A percentile compares a stretch with the other conserved stretches of the same genome.
Conservation (phyloP, 83 land plant genomes). For the Isoetes engelmannii region DNA sequence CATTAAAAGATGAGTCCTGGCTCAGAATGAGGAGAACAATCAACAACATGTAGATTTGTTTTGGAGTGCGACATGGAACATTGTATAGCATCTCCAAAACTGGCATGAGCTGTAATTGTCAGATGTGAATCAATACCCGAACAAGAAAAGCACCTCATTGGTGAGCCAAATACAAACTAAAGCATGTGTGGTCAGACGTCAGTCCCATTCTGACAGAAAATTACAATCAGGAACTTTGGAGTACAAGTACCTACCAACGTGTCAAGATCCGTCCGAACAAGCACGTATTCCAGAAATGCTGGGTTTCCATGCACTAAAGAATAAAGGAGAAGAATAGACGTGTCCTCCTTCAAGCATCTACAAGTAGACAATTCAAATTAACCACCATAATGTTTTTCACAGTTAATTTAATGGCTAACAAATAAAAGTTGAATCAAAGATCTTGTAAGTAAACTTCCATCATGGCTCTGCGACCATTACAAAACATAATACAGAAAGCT, state of each 20-base stretch:
- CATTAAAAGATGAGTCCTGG: constrained; percentile 90
- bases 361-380: background rate
- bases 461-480: too few relatives aligned
- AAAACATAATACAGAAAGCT: too few relatives aligned
- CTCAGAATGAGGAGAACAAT: constrained; percentile 79
- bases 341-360: constrained; percentile 72
- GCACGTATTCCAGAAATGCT: constrained; percentile 77
- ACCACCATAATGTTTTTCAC: background rate
- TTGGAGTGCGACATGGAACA: constrained; percentile 66
- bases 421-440: too few relatives aligned
- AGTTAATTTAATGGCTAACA: background rate
- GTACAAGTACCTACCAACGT: constrained; percentile 53
- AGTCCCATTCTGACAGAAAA: background rate
- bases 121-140: background rate
- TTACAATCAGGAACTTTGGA: background rate
- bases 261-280: constrained; percentile 89
- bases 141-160: background rate
- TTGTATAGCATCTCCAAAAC: constrained; percentile 68
- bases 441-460: too few relatives aligned
- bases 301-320: constrained; percentile 80
- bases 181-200: background rate
- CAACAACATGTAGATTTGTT: constrained; percentile 85
- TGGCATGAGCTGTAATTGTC: constrained; percentile 62
- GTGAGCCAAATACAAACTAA: background rate
- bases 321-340: constrained; percentile 62